Evolutionary conservation across 306 rosid species (phyloP), one percentile per base, ranked within the genome.

Genomic region (Rosa lucieae): DNA sequence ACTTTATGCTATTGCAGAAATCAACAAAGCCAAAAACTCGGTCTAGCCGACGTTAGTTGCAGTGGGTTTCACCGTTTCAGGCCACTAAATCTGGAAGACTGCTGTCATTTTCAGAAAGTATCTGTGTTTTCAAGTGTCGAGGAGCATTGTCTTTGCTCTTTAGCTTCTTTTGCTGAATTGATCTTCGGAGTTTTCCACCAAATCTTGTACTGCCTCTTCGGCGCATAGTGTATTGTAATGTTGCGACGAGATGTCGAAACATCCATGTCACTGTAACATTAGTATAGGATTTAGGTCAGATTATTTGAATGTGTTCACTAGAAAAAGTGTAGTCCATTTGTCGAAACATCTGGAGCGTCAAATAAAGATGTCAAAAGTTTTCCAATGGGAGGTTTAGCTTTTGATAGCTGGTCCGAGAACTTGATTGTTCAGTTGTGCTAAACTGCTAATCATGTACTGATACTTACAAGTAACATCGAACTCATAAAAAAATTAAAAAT

Each of bases 11-110:
- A 68, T 78, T 83, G 90, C 91, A 96, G 99, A 96, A 87, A 86
- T 88, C 92, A 66, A 81, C 92, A 13, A 84, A 89, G 87, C 91
- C 91, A 0, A 96, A 90, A 86, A 69, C 90, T 62, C 90, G 99
- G 87, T 81, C 88, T 40, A 78, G 88, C 37, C 88, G 99, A 10
- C 96, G 98, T 47, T 91, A 80, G 85, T 81, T 73, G 20, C 47
- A 21, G 79, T 58, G 74, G 37, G 72, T 77, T 32, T 63, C 42
- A 35, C 69, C 11, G 17, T 65, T 72, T 53, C 73, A 61, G 70
- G 83, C 77, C 40, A 42, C 73, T 61, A 72, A 74, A 80, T 85
- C 72, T 77, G 68, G 71, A 61, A 67, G 78, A 75, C 17, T 18
- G 73, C 70, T 74, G 72, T 73, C 58, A 43, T 74, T 56, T 74